Conservation (phyloP, 352 stramenopile species). For the Phytophthora kernoviae region DNA sequence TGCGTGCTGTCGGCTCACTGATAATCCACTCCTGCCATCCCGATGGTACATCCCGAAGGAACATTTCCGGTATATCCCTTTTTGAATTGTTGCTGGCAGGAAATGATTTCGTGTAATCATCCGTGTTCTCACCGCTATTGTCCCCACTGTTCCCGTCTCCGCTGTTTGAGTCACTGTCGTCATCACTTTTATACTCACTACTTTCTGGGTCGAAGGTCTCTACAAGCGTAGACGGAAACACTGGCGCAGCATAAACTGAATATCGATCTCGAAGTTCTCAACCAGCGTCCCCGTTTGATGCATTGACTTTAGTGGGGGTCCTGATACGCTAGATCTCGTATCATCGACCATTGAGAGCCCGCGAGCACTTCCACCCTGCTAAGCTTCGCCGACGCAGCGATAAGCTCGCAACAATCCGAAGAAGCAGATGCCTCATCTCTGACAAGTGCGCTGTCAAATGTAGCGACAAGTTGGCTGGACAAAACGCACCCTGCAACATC, state of each 20-base stretch:
- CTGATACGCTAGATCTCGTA: constrained; percentile 3
- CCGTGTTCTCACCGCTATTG: constrained; percentile 10
- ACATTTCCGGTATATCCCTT: constrained; percentile 26
- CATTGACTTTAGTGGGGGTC: constrained; percentile 18
- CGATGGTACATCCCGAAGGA: constrained; percentile 32
- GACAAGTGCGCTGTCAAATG: constrained; percentile 30
- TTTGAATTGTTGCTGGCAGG: constrained; percentile 2
- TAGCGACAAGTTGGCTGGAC: constrained; percentile 35
- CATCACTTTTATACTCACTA: constrained; percentile 28
- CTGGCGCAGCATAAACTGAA: constrained; percentile 27
- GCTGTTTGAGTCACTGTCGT: constrained; percentile 23
- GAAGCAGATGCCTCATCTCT: constrained; percentile 6
- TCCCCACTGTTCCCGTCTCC: constrained; percentile 4
- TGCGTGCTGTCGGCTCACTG: constrained; percentile 39
- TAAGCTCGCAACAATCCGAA: constrained; percentile 21
- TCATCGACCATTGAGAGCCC: constrained; percentile 21
- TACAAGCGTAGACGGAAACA: constrained; percentile 28
- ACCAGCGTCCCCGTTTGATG: constrained; percentile 50
- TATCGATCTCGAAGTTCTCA: constrained; percentile 51
- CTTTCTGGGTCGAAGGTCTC: constrained; percentile 23
- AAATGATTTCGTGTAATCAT: constrained; percentile 13
- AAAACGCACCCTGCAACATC: constrained; percentile 64
- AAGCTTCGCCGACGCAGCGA: constrained; percentile 34
- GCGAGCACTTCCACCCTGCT: constrained; percentile 47
- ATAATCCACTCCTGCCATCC: constrained; percentile 61